phyloP scores from a whole-genome alignment of 768 basidiomycete species.

The Leccinellum albellum region DNA sequence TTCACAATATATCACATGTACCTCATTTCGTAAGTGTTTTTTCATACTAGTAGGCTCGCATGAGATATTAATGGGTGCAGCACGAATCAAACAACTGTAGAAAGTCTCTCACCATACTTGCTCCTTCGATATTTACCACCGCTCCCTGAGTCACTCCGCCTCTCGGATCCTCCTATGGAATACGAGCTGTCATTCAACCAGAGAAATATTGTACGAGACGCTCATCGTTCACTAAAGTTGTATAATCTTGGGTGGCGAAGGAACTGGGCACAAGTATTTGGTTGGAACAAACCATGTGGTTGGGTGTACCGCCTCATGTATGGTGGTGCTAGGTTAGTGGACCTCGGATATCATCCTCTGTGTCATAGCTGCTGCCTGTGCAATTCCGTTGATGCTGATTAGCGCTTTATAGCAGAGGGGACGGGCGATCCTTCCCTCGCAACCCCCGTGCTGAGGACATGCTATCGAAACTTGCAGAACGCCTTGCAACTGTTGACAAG shows the following conservation, averaged over 20 bases:
- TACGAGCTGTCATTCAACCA: conserved; percentile 66
- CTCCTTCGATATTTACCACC: conserved; percentile 69
- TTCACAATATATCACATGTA: conserved; percentile 77
- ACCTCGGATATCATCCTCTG: background rate
- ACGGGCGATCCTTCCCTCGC: conserved; percentile 64
- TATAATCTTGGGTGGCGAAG: conserved; percentile 73
- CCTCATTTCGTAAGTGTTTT: conserved; percentile 57
- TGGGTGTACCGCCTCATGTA: conserved; percentile 52
- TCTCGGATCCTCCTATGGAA: conserved; percentile 70
- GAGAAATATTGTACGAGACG: conserved; percentile 59
- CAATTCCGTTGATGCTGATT: background rate
- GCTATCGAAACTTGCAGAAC: conserved; percentile 60
- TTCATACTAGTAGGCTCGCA: background rate
- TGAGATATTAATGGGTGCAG: conserved; percentile 33
- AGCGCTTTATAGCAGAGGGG: conserved; percentile 45
- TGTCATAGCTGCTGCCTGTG: background rate
- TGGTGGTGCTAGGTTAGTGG: conserved; percentile 63
- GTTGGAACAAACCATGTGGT: conserved; percentile 49
- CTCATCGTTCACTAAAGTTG: conserved; percentile 54
- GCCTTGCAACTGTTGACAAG: conserved; percentile 56
- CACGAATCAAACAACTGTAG: conserved; percentile 84
- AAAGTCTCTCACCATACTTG: conserved; percentile 70
- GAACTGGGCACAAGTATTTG: conserved; percentile 70
- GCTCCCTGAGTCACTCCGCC: conserved; percentile 43
- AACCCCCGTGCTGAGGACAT: conserved; percentile 66